Base-by-base conservation (phyloP, 2,329 filamentous ascomycete species). In the Mycogone perniciosa region DNA sequence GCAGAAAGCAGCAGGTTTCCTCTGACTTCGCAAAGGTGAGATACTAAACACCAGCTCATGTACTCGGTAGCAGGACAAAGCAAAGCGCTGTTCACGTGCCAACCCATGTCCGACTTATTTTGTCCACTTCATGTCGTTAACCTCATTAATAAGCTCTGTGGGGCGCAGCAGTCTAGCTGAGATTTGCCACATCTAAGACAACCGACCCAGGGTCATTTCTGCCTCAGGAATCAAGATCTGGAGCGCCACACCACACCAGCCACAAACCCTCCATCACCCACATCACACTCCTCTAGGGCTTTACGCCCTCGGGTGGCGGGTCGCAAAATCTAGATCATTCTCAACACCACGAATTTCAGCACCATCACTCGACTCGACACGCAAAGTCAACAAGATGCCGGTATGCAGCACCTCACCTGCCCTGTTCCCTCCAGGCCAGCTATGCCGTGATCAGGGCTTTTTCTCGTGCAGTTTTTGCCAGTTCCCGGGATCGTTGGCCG, bases 301-400 rank as follows among this genome's bases (percentile, higher is more conserved):
- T 67, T 59, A 64, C 67, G 61, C 66, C 66, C 67, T 69, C 58
- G 57, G 53, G 53, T 58, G 57, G 20, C 62, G 58, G 59, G 59
- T 58, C 59, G 62, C 62, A 69, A 69, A 65, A 64, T 65, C 59
- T 60, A 61, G 57, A 48, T 59, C 54, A 55, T 45, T 57, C 59
- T 57, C 48, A 63, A 61, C 62, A 61, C 57, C 57, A 57, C 60
- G 55, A 60, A 62, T 64, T 56, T 57, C 58, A 60, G 63, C 63
- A 63, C 60, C 64, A 67, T 54, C 61, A 63, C 63, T 52, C 60
- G 63, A 66, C 62, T 69, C 61, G 67, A 68, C 63, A 66, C 64
- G 60, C 67, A 64, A 63, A 60, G 60, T 65, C 63, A 60, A 57
- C 67, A 71, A 67, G 61, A 71, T 71, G 69, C 67, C 69, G 65